These are phyloP conservation scores for Brettanomyces nanus DNA, from an alignment of 805 yeast genomes.

Conservation along the genomic window DNA sequence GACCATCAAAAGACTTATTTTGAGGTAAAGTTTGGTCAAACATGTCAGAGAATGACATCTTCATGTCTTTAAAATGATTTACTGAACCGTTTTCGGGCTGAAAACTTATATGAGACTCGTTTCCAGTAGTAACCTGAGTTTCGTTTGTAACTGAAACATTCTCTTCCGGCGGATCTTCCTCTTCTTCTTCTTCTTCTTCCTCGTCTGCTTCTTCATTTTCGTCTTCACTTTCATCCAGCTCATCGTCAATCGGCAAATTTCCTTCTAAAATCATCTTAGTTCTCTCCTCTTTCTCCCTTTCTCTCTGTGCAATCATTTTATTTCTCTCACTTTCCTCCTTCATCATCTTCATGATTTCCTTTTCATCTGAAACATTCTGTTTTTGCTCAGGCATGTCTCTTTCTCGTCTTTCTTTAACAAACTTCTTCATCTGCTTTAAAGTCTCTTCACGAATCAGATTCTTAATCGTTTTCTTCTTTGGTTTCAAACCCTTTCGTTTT, in stretches of 20 bases:
- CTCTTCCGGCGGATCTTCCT: constrained; percentile 17
- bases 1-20: constrained; percentile 13
- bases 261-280: constrained; percentile 10
- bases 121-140: neutral
- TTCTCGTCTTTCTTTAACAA: neutral
- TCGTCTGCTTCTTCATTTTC: constrained; percentile 16
- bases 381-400: neutral
- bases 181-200: constrained; percentile 18
- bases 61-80: constrained; percentile 12
- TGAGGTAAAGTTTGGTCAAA: constrained; percentile 18
- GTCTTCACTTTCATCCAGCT: constrained; percentile 11
- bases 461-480: constrained; percentile 1
- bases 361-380: constrained; percentile 14
- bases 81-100: neutral
- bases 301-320: constrained; percentile 3
- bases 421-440: constrained; percentile 2
- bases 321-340: constrained; percentile 3
- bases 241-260: constrained; percentile 13
- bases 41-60: constrained; percentile 18
- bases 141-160: constrained; percentile 7
- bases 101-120: neutral
- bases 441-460: constrained; percentile 1
- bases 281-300: constrained; percentile 11
- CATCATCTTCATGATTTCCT: constrained; percentile 7
- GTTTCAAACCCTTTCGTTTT: neutral